Conservation (phyloP, 1,139 yeast species). For the Geotrichum australiense region DNA sequence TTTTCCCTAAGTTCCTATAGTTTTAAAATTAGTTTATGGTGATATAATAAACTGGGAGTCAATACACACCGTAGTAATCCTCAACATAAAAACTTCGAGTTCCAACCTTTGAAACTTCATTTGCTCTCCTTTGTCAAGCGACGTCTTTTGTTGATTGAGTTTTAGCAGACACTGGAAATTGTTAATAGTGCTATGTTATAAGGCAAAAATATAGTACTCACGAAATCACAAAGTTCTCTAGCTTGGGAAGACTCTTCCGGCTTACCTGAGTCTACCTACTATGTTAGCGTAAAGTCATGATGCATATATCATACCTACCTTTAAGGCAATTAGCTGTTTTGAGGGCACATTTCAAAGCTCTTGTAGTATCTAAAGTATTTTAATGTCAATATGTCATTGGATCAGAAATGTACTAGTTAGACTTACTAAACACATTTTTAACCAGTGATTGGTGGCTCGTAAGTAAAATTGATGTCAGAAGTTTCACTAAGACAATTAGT, state of each 20-base stretch:
- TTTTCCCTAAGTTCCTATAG: slow-evolving; percentile 10
- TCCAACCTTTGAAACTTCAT: slow-evolving; percentile 7
- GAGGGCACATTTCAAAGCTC: slow-evolving; percentile 17
- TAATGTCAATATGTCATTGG: not conserved
- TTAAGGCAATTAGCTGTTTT: slow-evolving; percentile 14
- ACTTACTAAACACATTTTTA: slow-evolving; percentile 13
- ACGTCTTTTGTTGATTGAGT: slow-evolving; percentile 3
- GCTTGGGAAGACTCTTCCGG: slow-evolving; percentile 12
- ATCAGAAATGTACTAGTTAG: not conserved
- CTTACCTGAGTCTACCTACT: slow-evolving; percentile 11
- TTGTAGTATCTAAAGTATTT: slow-evolving; percentile 10
- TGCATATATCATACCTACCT: slow-evolving; percentile 10
- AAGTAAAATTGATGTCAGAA: slow-evolving; percentile 11
- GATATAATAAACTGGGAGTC: not conserved
- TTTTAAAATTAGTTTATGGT: not conserved
- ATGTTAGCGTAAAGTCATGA: not conserved
- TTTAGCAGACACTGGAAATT: slow-evolving; percentile 12
- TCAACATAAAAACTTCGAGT: slow-evolving; percentile 9
- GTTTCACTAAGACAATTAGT: slow-evolving; percentile 12
- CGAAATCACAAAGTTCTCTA: slow-evolving; percentile 13
- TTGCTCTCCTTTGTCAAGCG: slow-evolving; percentile 4
- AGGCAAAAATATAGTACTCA: slow-evolving; percentile 1
- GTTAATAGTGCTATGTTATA: not conserved
- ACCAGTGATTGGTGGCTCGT: slow-evolving; percentile 16
- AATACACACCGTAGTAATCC: slow-evolving; percentile 10